Evolutionary conservation across 768 basidiomycete species (phyloP), one percentile per base, ranked within the genome.

Genomic region (Amanita pallidorosea): DNA sequence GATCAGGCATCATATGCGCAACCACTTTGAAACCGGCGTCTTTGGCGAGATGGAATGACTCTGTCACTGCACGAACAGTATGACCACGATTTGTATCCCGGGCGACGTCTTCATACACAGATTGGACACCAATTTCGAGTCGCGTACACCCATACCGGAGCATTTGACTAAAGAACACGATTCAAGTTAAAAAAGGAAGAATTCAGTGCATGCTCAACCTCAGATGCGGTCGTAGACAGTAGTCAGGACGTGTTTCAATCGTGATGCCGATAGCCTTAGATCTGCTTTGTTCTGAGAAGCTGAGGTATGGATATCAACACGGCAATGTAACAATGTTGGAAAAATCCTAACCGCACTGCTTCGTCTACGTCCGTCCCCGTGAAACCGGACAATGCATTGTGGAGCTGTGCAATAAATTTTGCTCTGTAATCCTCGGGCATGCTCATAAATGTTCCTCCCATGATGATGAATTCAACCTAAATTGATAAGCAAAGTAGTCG

Each of bases 371-470:
- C 86, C 2, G 80, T 76, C 1, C 92, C 92, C 1, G 94, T 97
- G 62, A 88, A 94, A 0, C 96, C 96, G 13, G 90, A 93, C 5
- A 99, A 71, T 1, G 96, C 95, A 64, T 98, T 98, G 65, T 98
- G 96, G 50, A 99, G 73, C 54, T 97, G 94, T 1, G 95, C 93
- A 49, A 98, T 78, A 57, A 99, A 99, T 56, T 88, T 83, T 54
- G 80, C 82, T 54, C 96, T 80, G 64, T 99, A 98, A 41, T 92
- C 89, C 65, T 98, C 93, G 34, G 94, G 88, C 87, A 97, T 95
- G 62, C 94, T 97, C 93, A 99, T 97, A 67, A 99, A 99, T 9
- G 96, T 99, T 41, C 96, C 96, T 20, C 96, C 96, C 96, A 97
- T 97, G 54, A 95, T 76, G 56, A 96, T 97, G 58, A 84, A 87